A percentile compares a stretch with the other conserved stretches of the same genome.
These are phyloP conservation scores for Verticillium tricorpus DNA, from an alignment of 2,329 filamentous ascomycete species.

Conservation along the genomic window DNA sequence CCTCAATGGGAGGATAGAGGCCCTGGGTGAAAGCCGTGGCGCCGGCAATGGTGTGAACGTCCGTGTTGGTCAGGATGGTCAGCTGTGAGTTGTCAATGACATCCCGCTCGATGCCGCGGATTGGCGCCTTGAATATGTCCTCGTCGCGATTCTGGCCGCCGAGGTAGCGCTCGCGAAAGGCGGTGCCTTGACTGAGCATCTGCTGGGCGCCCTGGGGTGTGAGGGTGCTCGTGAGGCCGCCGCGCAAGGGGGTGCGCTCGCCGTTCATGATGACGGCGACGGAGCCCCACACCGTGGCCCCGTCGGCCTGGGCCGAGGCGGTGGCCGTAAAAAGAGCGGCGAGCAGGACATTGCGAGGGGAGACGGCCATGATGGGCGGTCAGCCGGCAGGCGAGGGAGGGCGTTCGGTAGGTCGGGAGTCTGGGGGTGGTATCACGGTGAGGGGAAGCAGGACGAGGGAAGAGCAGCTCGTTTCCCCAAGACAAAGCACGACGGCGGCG, in stretches of 20 bases:
- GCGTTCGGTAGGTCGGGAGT: too few relatives aligned
- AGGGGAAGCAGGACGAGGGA: neutral
- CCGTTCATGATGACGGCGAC: slow-evolving; percentile 47
- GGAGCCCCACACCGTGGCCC: slow-evolving; percentile 41
- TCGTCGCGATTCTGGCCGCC: slow-evolving; percentile 8
- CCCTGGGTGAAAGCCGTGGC: slow-evolving; percentile 79
- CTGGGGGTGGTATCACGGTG: too few relatives aligned
- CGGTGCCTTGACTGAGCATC: slow-evolving; percentile 40
- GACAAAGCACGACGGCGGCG: neutral
- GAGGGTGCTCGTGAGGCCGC: slow-evolving; percentile 26
- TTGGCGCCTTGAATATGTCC: slow-evolving; percentile 18
- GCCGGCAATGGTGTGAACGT: slow-evolving; percentile 55
- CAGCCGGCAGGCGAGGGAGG: neutral
- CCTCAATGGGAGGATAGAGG: slow-evolving; percentile 68
- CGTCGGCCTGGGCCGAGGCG: neutral
- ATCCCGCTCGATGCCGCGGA: slow-evolving; percentile 35
- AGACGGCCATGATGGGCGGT: neutral
- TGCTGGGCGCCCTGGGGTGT: slow-evolving; percentile 52
- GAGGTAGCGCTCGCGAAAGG: slow-evolving; percentile 47
- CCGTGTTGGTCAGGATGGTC: slow-evolving; percentile 32
- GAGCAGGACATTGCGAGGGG: neutral
- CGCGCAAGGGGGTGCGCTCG: slow-evolving; percentile 43
- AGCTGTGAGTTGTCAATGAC: slow-evolving; percentile 47
- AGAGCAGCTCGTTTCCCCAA: neutral
- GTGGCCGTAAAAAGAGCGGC: neutral